phyloP scores from a whole-genome alignment of 1,284 basidiomycete genomes.

The Heimioporus retisporus region DNA sequence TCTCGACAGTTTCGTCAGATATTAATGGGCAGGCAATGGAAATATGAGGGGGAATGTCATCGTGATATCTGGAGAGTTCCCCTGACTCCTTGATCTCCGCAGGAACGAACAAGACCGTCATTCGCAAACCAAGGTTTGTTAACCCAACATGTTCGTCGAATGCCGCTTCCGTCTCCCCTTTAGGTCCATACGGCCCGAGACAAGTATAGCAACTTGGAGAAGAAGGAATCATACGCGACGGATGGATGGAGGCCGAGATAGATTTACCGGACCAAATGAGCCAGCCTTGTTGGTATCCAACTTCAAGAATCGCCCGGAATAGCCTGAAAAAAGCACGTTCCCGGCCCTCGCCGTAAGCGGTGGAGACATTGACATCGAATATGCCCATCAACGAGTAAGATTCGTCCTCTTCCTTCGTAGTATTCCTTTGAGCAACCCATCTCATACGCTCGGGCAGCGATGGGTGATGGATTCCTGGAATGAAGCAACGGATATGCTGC shows the following conservation, averaged over 20 bases:
- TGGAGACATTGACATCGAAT: conserved; percentile 2
- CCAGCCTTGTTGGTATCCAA: conserved; percentile 6
- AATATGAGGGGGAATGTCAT: conserved; percentile 1
- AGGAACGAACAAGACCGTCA: conserved; percentile 5
- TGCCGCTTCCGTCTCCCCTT: background rate
- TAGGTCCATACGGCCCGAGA: background rate
- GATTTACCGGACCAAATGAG: conserved; percentile 4
- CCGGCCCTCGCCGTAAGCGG: conserved; percentile 5
- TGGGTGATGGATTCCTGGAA: conserved; percentile 3
- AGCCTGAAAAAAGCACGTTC: conserved; percentile 9
- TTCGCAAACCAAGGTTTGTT: conserved; percentile 3
- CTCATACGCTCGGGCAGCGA: conserved; percentile 6
- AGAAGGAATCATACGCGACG: conserved; percentile 8
- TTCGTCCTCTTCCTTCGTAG: conserved; percentile 6
- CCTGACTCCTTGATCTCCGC: background rate
- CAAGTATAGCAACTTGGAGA: background rate
- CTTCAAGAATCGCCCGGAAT: conserved; percentile 6
- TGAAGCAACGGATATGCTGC: conserved; percentile 2
- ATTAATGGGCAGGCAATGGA: background rate
- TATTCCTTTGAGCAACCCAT: conserved; percentile 1
- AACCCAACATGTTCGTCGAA: background rate
- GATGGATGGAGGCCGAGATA: conserved; percentile 5
- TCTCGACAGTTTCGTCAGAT: conserved; percentile 1
- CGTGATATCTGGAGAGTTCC: background rate
- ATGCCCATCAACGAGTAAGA: conserved; percentile 6